These are phyloP conservation scores for Trichoderma arundinaceum DNA, from an alignment of 2,329 filamentous ascomycete genomes.

Conservation along the genomic window DNA sequence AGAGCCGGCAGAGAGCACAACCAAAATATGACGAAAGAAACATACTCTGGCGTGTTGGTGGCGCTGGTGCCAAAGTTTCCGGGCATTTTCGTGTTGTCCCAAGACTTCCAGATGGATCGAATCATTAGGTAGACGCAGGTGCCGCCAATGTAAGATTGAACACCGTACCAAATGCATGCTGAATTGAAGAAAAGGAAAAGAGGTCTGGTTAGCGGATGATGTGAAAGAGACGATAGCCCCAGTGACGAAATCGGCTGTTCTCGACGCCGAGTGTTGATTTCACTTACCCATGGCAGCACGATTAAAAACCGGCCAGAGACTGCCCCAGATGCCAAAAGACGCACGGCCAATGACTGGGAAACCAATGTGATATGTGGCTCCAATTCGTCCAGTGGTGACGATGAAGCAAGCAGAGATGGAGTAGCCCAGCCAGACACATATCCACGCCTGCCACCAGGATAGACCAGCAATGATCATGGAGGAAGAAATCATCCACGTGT, in stretches of 20 bases:
- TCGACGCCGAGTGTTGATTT: neutral
- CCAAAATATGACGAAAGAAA: slow-evolving; percentile 90
- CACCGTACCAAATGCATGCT: slow-evolving; percentile 86
- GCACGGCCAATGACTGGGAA: slow-evolving; percentile 81
- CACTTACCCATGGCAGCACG: slow-evolving; percentile 74
- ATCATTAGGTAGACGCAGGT: slow-evolving; percentile 91
- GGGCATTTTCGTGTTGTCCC: slow-evolving; percentile 63
- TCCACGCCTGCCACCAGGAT: slow-evolving; percentile 90
- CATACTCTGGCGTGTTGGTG: slow-evolving; percentile 75
- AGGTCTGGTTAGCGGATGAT: neutral
- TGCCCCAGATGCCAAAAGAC: slow-evolving; percentile 88
- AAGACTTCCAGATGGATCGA: slow-evolving; percentile 76
- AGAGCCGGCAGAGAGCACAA: slow-evolving; percentile 78
- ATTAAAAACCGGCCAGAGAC: slow-evolving; percentile 87
- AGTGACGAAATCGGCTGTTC: neutral
- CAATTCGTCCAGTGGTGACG: slow-evolving; percentile 79
- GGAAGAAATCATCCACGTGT: slow-evolving; percentile 93
- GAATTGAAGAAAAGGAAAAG: neutral
- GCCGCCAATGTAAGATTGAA: slow-evolving; percentile 84
- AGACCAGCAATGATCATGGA: slow-evolving; percentile 79
- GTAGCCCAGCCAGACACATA: slow-evolving; percentile 90
- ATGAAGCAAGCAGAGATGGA: slow-evolving; percentile 77
- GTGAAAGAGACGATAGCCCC: neutral
- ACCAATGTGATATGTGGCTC: slow-evolving; percentile 84
- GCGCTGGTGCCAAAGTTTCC: slow-evolving; percentile 70